phyloP scores from a whole-genome alignment of 352 stramenopile genomes.

The Aphanomyces cochlioides region DNA sequence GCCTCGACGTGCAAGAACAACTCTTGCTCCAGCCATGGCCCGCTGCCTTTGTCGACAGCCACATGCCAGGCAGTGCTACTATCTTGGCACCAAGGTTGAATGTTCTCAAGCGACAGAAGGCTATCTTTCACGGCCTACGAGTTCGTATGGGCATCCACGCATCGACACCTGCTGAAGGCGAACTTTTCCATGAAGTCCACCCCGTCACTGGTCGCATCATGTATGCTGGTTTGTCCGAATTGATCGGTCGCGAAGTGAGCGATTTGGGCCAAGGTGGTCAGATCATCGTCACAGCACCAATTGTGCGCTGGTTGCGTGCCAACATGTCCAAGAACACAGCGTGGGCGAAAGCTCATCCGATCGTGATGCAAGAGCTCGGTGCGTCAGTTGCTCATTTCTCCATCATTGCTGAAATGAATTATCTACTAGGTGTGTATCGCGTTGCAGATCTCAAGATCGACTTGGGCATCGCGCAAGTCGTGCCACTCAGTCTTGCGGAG shows the following conservation, averaged over 20 bases:
- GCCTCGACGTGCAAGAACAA: constrained; percentile 54
- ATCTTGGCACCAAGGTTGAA: not conserved
- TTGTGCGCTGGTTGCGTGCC: constrained; percentile 45
- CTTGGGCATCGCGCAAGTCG: constrained; percentile 23
- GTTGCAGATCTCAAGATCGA: constrained; percentile 29
- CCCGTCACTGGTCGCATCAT: constrained; percentile 60
- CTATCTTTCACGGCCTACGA: constrained; percentile 56
- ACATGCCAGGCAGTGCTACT: constrained; percentile 40
- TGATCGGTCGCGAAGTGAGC: constrained; percentile 58
- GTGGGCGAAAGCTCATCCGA: constrained; percentile 9
- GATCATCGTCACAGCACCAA: constrained; percentile 61
- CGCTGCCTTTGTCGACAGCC: constrained; percentile 47
- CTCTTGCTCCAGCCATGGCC: constrained; percentile 55
- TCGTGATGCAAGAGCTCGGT: constrained; percentile 24
- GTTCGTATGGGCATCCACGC: constrained; percentile 81
- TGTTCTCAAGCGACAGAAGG: constrained; percentile 2
- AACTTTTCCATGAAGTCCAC: constrained; percentile 53
- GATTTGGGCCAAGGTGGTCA: constrained; percentile 63
- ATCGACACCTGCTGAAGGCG: constrained; percentile 42
- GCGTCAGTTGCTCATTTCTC: not conserved
- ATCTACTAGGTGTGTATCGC: constrained; percentile 16
- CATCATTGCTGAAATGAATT: not conserved
- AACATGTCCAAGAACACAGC: not conserved
- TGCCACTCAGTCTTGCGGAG: constrained; percentile 10
- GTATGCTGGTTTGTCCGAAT: constrained; percentile 63